Evolutionary conservation across 306 rosid species (phyloP).

Genomic region (Calophaca sinica): DNA sequence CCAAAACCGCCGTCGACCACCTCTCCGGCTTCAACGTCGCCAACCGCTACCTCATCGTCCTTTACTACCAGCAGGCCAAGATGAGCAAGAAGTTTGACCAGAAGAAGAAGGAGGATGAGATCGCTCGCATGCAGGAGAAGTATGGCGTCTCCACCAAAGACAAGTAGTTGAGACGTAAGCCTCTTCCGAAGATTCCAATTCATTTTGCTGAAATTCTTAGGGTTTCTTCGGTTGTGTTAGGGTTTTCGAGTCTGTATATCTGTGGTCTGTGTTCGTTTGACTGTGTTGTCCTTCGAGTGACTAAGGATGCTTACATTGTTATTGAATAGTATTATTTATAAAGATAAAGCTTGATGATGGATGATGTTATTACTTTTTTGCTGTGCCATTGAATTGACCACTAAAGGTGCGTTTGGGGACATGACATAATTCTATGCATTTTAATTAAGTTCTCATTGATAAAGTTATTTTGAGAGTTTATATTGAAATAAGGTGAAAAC

Average conservation of each 20-base stretch:
- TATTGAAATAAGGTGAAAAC: no score
- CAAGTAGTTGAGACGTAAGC: constrained; percentile 47
- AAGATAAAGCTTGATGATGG: not conserved
- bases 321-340: not conserved
- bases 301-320: not conserved
- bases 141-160: constrained; percentile 94
- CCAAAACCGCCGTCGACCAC: constrained; percentile 96
- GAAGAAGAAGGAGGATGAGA: constrained; percentile 95
- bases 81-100: constrained; percentile 93
- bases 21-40: constrained; percentile 98
- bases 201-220: not conserved
- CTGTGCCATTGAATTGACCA: not conserved
- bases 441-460: no score
- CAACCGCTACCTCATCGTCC: constrained; percentile 85
- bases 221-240: constrained; percentile 34
- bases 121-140: constrained; percentile 87
- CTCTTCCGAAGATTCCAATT: not conserved
- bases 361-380: not conserved
- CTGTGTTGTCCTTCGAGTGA: no score
- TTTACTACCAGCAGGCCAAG: constrained; percentile 96
- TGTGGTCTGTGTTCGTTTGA: not conserved
- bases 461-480: no score
- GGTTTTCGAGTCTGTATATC: constrained; percentile 14
- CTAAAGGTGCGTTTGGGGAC: no score
- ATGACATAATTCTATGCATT: no score